Percentiles rank a stretch among this genome's conserved stretches.
Conservation (phyloP, 805 yeast genomes). For the Komagataella kurtzmanii region DNA sequence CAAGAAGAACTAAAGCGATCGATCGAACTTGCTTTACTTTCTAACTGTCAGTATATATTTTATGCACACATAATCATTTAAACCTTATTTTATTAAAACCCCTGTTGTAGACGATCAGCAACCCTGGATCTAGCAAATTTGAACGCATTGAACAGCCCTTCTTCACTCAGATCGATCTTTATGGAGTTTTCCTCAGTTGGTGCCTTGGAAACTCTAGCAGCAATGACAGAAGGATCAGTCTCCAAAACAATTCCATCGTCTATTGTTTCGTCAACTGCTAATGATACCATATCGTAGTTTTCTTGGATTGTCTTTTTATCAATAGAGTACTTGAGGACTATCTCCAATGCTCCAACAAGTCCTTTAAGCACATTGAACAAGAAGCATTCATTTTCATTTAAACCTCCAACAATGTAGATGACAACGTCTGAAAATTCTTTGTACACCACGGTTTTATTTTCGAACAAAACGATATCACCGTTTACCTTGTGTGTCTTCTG, state of each 20-base stretch:
- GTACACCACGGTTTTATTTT: conserved; percentile 71
- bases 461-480: conserved; percentile 70
- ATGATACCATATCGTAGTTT: conserved; percentile 71
- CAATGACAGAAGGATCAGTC: conserved; percentile 76
- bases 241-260: conserved; percentile 92
- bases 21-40: background rate
- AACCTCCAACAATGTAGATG: conserved; percentile 55
- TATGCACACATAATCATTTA: background rate
- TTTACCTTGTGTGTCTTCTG: conserved; percentile 69
- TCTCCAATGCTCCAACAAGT: conserved; percentile 68
- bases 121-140: conserved; percentile 71
- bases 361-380: conserved; percentile 66
- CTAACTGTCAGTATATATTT: background rate
- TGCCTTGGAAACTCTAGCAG: conserved; percentile 81
- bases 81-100: conserved; percentile 11
- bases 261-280: conserved; percentile 83
- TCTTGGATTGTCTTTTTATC: conserved; percentile 73
- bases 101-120: conserved; percentile 25
- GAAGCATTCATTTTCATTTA: conserved; percentile 78
- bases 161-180: conserved; percentile 56
- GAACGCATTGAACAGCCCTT: conserved; percentile 72
- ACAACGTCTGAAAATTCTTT: conserved; percentile 71
- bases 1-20: background rate
- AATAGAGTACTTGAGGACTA: conserved; percentile 52
- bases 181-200: conserved; percentile 56